These are phyloP conservation scores for Schoenoplectus tabernaemontani DNA, from an alignment of 202 grass and related monocot species.

Conservation along the genomic window DNA sequence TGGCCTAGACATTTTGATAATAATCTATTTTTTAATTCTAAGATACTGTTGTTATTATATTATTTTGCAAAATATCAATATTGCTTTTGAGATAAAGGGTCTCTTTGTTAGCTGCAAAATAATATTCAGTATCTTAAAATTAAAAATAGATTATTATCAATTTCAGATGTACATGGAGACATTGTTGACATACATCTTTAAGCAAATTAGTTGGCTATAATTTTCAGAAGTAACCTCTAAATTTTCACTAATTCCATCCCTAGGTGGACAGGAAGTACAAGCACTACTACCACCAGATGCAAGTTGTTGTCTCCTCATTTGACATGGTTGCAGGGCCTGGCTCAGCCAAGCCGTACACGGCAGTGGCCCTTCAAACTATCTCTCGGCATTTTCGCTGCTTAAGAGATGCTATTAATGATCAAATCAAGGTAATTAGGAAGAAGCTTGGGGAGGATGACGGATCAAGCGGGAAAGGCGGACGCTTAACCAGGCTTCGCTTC, in stretches of 20 bases:
- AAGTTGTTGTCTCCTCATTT: slow-evolving; percentile 84
- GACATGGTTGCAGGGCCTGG: slow-evolving; percentile 68
- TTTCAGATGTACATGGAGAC: neutral
- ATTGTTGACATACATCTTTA: neutral
- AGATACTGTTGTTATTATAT: neutral
- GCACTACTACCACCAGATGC: slow-evolving; percentile 96
- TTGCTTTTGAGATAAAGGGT: neutral
- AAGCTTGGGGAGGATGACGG: slow-evolving; percentile 76
- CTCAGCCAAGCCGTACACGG: slow-evolving; percentile 84
- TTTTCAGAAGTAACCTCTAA: neutral
- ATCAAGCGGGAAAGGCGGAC: slow-evolving; percentile 49
- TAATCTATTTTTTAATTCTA: neutral
- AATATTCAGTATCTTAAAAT: too few relatives aligned
- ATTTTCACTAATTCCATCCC: neutral
- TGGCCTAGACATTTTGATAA: too few relatives aligned
- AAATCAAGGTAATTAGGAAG: slow-evolving; percentile 63
- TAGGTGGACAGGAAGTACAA: slow-evolving; percentile 92
- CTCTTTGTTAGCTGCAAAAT: neutral
- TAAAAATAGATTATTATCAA: too few relatives aligned
- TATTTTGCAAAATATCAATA: neutral
- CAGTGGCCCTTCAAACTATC: slow-evolving; percentile 92
- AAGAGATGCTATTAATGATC: slow-evolving; percentile 80
- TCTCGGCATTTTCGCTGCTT: slow-evolving; percentile 87
- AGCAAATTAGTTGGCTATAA: neutral
- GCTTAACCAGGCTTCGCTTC: slow-evolving; percentile 75